phyloP scores from a whole-genome alignment of 257 asterid species.

The Jacaranda copaia region DNA sequence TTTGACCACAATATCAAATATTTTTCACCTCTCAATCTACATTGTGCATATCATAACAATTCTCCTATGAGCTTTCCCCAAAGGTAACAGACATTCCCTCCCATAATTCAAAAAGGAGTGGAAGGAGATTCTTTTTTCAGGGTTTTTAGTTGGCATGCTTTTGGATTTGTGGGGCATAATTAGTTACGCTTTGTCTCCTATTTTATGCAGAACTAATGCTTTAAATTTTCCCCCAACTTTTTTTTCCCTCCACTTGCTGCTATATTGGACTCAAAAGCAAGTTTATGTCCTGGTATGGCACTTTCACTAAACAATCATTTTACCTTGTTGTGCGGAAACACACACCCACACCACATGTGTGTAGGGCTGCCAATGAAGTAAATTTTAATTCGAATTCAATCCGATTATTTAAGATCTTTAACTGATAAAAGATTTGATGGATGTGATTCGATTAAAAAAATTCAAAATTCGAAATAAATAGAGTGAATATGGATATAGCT shows the following conservation, averaged over 20 bases:
- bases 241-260: conserved; percentile 34
- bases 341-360: neutral
- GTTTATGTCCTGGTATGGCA: conserved; percentile 40
- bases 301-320: conserved; percentile 25
- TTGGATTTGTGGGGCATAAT: conserved; percentile 34
- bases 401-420: too few species aligned
- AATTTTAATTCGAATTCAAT: too few species aligned
- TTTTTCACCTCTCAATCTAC: conserved; percentile 14
- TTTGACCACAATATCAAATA: conserved; percentile 42
- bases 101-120: conserved; percentile 41
- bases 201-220: conserved; percentile 24
- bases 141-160: conserved; percentile 9
- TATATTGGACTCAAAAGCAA: conserved; percentile 36
- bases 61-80: conserved; percentile 32
- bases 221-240: neutral
- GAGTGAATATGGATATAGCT: too few species aligned
- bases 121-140: conserved; percentile 40
- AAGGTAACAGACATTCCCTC: conserved; percentile 44
- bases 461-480: too few species aligned
- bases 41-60: conserved; percentile 31
- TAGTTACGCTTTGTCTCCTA: conserved; percentile 37
- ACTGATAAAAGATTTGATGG: too few species aligned
- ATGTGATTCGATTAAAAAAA: too few species aligned
- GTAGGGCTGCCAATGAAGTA: too few species aligned
- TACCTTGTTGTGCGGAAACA: neutral